Evolutionary conservation across 2,329 filamentous ascomycete genomes (phyloP).

Genomic region (Aspergillus nomiae): DNA sequence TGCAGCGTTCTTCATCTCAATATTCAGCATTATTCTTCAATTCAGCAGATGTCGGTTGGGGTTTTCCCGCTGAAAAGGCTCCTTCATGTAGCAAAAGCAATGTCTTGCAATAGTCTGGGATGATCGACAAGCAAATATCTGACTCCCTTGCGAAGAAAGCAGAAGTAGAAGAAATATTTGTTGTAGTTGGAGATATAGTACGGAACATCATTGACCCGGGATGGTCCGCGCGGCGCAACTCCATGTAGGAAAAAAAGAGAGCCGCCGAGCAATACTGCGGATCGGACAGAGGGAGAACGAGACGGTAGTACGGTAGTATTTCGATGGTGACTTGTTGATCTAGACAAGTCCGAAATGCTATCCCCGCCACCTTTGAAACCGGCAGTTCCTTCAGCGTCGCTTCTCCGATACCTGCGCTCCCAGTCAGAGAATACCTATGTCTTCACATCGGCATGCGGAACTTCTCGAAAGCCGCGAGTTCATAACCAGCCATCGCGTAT

Average conservation of each 20-base stretch:
- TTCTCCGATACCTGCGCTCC: conserved; percentile 72
- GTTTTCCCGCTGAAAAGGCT: neutral
- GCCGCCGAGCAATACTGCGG: conserved; percentile 1
- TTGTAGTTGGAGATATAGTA: neutral
- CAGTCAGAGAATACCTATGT: conserved; percentile 65
- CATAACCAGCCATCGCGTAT: conserved; percentile 16
- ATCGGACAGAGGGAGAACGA: neutral
- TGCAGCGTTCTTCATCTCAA: conserved; percentile 9
- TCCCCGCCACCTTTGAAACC: conserved; percentile 36
- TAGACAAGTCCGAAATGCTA: conserved; percentile 37
- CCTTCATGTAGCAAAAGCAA: neutral
- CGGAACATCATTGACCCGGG: conserved; percentile 17
- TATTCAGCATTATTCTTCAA: conserved; percentile 5
- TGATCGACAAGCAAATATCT: neutral
- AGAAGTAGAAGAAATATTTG: neutral
- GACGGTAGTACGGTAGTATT: conserved; percentile 2
- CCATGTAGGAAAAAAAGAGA: conserved; percentile 11
- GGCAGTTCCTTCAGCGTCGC: conserved; percentile 53
- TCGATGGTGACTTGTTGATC: conserved; percentile 10
- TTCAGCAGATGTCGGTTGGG: neutral
- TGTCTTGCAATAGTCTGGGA: neutral
- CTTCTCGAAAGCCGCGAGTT: conserved; percentile 16
- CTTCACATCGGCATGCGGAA: conserved; percentile 41
- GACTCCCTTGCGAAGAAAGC: neutral
- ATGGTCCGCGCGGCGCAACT: conserved; percentile 5